Evolutionary conservation across 1,139 yeast species (phyloP), one percentile per base, ranked within the genome.

Genomic region (Yamadazyma dendronema): DNA sequence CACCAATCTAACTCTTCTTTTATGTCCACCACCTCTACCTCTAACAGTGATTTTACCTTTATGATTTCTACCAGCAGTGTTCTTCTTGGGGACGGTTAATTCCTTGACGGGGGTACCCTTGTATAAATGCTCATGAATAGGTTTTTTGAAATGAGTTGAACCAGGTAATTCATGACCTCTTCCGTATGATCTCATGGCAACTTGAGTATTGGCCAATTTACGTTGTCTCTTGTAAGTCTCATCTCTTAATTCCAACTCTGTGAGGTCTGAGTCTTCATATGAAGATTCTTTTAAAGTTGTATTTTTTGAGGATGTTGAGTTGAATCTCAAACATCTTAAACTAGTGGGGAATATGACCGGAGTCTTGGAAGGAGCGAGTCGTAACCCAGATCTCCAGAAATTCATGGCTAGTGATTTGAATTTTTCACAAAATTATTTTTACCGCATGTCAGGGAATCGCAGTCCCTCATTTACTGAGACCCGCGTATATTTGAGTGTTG

Each of bases 21-120:
- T 88, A 59, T 87, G 95, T 32, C 97, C 98, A 53, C 98, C 98
- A 59, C 98, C 98, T 61, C 94, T 81, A 59, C 94, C 97, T 58
- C 98, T 80, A 30, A 88, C 84, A 7, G 96, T 87, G 53, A 92
- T 87, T 49, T 78, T 76, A 50, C 99, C 99, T 10, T 84, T 72
- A 61, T 85, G 75, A 61, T 92, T 90, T 67, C 99, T 82, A 48
- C 99, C 99, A 37, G 95, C 84, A 34, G 80, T 79, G 43, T 78
- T 77, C 58, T 82, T 81, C 54, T 79, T 79, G 28, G 90, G 78
- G 17, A 74, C 74, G 0, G 99, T 92, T 55, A 92, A 72, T 38
- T 81, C 81, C 55, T 74, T 73, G 38, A 85, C 65, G 3, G 98
- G 97, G 37, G 81, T 72, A 7, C 97, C 97, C 53, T 83, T 85